phyloP scores from a whole-genome alignment of 345 rosid genomes.

The Sonneratia caseolaris region DNA sequence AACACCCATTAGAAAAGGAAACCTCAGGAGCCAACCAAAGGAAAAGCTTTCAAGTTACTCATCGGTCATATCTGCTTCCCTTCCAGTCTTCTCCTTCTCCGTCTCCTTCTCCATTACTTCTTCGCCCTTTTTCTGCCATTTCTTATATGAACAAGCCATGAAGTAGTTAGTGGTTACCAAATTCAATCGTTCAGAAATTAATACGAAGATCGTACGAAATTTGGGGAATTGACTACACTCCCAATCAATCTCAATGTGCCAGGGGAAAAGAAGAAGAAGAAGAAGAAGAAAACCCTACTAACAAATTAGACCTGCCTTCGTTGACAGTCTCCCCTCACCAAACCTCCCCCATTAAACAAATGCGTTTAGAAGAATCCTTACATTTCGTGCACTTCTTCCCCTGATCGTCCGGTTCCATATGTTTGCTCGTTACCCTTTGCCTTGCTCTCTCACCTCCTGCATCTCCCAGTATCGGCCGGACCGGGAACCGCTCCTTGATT shows the following conservation, averaged over 20 bases:
- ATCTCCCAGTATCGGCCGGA: neutral
- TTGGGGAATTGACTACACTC: neutral
- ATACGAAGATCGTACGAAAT: neutral
- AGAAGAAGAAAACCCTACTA: neutral
- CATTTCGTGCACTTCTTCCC: neutral
- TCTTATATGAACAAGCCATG: neutral
- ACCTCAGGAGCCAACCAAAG: neutral
- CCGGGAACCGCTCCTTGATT: neutral
- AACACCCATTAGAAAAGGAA: no score
- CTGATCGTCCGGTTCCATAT: neutral
- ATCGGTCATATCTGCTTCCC: neutral
- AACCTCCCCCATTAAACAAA: neutral
- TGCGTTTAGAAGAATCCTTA: neutral
- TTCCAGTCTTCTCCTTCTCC: neutral
- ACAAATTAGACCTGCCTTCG: neutral
- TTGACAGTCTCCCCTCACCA: neutral
- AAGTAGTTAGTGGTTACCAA: neutral
- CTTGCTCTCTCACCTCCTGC: neutral
- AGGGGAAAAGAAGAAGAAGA: neutral
- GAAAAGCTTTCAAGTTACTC: constrained; percentile 1
- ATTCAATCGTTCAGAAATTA: neutral
- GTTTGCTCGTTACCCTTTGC: neutral
- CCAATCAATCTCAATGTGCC: neutral
- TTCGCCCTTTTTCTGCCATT: neutral
- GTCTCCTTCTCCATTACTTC: neutral